Conservation (phyloP, 2,329 filamentous ascomycete species). For the Hypoxylon sp. region DNA sequence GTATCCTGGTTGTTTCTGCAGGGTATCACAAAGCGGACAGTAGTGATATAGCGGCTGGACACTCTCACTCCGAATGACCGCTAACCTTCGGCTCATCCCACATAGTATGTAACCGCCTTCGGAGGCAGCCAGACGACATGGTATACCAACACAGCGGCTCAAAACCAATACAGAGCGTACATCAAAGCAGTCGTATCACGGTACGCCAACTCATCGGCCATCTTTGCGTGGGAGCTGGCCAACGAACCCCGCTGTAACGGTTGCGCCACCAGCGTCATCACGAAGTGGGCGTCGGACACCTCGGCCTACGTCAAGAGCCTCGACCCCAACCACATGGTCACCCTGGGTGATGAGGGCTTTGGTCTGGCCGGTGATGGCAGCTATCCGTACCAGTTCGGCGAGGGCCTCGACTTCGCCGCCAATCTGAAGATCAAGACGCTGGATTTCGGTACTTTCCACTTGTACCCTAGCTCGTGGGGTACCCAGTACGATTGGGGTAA, state of each 20-base stretch:
- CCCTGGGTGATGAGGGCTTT: slow-evolving; percentile 71
- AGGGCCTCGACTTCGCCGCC: slow-evolving; percentile 68
- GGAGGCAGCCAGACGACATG: slow-evolving; percentile 68
- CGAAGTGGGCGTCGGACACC: slow-evolving; percentile 70
- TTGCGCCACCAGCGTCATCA: slow-evolving; percentile 68
- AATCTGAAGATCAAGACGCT: slow-evolving; percentile 48
- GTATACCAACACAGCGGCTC: slow-evolving; percentile 69
- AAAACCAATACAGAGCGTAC: slow-evolving; percentile 70
- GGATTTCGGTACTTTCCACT: slow-evolving; percentile 57
- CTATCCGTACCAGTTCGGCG: slow-evolving; percentile 67
- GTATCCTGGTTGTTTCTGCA: neutral
- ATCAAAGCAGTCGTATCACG: slow-evolving; percentile 64
- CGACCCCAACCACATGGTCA: slow-evolving; percentile 74
- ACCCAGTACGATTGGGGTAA: slow-evolving; percentile 56
- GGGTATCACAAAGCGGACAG: neutral
- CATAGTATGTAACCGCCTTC: slow-evolving; percentile 68
- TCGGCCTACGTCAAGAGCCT: slow-evolving; percentile 75
- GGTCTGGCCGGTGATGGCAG: slow-evolving; percentile 64
- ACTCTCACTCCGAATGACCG: neutral
- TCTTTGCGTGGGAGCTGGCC: slow-evolving; percentile 70
- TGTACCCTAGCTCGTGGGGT: slow-evolving; percentile 58
- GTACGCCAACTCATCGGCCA: slow-evolving; percentile 63
- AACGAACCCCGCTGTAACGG: slow-evolving; percentile 72
- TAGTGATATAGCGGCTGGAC: neutral
- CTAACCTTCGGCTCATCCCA: neutral